Conservation (phyloP, 129 eudicot genomes). For the Glebionis coronaria region DNA sequence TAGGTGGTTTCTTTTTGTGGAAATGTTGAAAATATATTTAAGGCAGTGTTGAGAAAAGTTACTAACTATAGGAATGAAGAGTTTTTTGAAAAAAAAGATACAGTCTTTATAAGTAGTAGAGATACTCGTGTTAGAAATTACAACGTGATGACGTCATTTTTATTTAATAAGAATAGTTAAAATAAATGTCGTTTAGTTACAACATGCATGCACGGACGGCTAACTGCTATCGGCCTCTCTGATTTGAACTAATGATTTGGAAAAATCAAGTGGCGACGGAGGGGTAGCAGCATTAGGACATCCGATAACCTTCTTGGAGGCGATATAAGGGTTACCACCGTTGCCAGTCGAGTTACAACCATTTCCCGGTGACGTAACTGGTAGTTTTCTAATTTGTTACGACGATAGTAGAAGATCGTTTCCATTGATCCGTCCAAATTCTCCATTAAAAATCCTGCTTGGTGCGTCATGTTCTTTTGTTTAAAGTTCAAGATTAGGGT, state of each 20-base stretch:
- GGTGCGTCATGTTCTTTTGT: too few relatives aligned
- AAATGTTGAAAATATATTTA: too few relatives aligned
- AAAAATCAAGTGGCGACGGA: conserved; percentile 24
- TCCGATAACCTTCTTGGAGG: conserved; percentile 24
- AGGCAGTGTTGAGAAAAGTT: too few relatives aligned
- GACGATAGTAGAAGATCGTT: neutral
- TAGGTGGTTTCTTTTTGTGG: too few relatives aligned
- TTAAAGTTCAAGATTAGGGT: too few relatives aligned
- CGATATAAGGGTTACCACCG: conserved; percentile 24
- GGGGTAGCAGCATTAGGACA: neutral
- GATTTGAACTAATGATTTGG: conserved; percentile 14
- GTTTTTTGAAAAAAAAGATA: too few relatives aligned
- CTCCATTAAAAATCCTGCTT: neutral
- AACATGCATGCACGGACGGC: neutral
- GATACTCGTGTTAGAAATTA: too few relatives aligned
- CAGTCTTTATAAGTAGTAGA: too few relatives aligned
- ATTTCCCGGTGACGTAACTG: conserved; percentile 23
- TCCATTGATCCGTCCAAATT: neutral
- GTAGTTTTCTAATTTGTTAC: neutral
- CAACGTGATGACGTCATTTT: neutral
- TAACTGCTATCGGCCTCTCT: conserved; percentile 20
- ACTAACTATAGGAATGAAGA: too few relatives aligned
- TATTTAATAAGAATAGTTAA: neutral
- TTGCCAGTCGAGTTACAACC: conserved; percentile 25
- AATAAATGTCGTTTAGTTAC: neutral